A percentile compares a stretch with the other conserved stretches of the same genome.
These are phyloP conservation scores for Dictyostelium citrinum DNA, from an alignment of 78 protist genomes.

Conservation along the genomic window DNA sequence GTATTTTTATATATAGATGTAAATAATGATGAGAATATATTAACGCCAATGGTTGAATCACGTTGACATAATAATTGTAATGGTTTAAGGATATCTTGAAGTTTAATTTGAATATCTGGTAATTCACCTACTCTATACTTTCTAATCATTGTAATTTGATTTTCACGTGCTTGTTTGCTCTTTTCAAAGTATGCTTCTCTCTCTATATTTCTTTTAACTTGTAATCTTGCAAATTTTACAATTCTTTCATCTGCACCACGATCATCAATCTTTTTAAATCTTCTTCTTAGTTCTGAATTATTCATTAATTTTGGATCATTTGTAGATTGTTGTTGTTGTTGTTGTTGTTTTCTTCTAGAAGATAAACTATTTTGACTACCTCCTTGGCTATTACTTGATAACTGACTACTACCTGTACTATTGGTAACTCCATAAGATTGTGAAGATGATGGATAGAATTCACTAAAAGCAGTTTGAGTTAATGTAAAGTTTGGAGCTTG, in stretches of 20 bases:
- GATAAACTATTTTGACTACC: neutral
- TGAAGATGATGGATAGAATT: conserved; percentile 66
- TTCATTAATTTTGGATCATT: neutral
- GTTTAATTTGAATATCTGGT: conserved; percentile 83
- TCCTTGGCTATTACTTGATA: neutral
- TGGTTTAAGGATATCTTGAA: conserved; percentile 72
- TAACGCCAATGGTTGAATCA: conserved; percentile 71
- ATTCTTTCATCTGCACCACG: neutral
- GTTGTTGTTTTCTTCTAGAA: neutral
- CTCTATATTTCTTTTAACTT: conserved; percentile 34
- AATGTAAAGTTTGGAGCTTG: conserved; percentile 42
- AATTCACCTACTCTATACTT: conserved; percentile 86
- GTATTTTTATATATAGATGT: conserved; percentile 21
- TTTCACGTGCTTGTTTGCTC: conserved; percentile 55
- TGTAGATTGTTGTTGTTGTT: neutral
- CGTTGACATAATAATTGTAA: conserved; percentile 22
- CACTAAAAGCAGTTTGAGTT: conserved; percentile 54
- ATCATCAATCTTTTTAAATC: conserved; percentile 46
- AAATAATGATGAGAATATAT: conserved; percentile 40
- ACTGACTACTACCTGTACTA: neutral
- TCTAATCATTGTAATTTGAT: conserved; percentile 73
- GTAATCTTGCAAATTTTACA: conserved; percentile 34
- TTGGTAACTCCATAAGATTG: neutral
- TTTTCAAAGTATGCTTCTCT: conserved; percentile 23
- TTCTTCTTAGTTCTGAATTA: conserved; percentile 9